Percentiles rank a stretch among this genome's conserved stretches.
Evolutionary conservation across 352 stramenopile species (phyloP).

Genomic region (Globisporangium mamillatum): DNA sequence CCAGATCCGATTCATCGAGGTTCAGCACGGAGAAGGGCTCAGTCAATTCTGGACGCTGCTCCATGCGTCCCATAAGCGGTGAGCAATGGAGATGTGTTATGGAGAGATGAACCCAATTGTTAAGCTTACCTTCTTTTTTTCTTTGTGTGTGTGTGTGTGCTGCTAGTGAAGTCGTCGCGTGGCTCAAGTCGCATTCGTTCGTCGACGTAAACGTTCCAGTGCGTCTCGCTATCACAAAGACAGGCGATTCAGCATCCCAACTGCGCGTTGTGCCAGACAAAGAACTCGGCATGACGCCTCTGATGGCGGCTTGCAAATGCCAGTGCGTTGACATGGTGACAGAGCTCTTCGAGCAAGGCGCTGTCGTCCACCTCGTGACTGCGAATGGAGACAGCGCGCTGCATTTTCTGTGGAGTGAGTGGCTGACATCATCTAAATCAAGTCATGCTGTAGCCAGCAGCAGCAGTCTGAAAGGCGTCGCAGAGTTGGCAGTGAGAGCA

Average conservation of each 20-base stretch:
- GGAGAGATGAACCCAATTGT: neutral
- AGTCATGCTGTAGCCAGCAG: conserved; percentile 7
- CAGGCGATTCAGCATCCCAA: neutral
- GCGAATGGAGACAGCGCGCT: conserved; percentile 67
- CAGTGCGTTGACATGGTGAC: conserved; percentile 48
- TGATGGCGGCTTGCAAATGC: conserved; percentile 65
- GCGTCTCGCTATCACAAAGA: neutral
- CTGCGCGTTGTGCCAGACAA: conserved; percentile 19
- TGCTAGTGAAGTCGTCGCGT: conserved; percentile 52
- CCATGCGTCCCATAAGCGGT: conserved; percentile 32
- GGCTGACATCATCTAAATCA: conserved; percentile 15
- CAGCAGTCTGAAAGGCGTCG: conserved; percentile 27
- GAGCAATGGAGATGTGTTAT: neutral
- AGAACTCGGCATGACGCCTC: conserved; percentile 50
- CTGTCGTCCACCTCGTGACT: conserved; percentile 46
- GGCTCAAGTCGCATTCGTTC: conserved; percentile 62
- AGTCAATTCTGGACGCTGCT: conserved; percentile 65
- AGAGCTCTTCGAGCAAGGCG: conserved; percentile 46
- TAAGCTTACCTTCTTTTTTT: neutral
- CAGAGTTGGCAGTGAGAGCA: conserved; percentile 29
- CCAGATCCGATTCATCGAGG: conserved; percentile 29
- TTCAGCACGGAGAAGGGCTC: conserved; percentile 40
- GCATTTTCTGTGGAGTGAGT: conserved; percentile 62
- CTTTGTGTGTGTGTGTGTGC: neutral
- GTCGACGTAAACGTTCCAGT: conserved; percentile 67